Base-by-base conservation (phyloP, 768 basidiomycete genomes). In the Podaxis sp. region DNA sequence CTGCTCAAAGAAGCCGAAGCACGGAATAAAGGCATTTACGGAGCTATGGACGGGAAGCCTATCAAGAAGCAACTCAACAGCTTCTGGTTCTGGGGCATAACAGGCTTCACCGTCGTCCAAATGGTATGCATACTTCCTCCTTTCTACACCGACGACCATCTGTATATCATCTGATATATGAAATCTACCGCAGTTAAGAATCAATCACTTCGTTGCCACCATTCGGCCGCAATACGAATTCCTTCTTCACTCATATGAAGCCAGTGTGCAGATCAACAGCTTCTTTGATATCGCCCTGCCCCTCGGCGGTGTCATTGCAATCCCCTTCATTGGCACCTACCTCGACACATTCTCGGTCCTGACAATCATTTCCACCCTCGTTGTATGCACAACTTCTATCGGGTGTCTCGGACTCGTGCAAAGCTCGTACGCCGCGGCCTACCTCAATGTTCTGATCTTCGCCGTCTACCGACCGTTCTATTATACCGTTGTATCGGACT, bases 121-220 rank as follows among this genome's bases (percentile, higher is more conserved):
- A 55, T 55, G 60, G 52, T 55, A 2, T n/a, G 53, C 48, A 12
- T 37, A 20, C 54, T 37, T 15, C 15, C 13, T 28, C 24, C 44
- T 33, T 38, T 33, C 37, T 0, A 17, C 44, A 22, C 5, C 20
- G 33, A 33, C 33, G 10, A 33, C 33, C 33, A 33, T 15, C 20
- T 46, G n/a, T 20, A 15, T 46, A 20, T 20, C 44, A 46, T 46
- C 44, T 38, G 26, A 51, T 40, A 12, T 3, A 8, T 40, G 10
- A 17, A 30, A 26, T 37, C 17, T 26, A 13, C 33, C n/a, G 28
- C 26, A 60, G 58, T 15, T 40, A 20, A 60, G 58, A 40, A 60
- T 40, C n/a, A 52, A 60, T 51, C 52, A 60, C 41, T 56, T 62
- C 28, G 59, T 62, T 12, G 53, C 60, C 40, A 62, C 41, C 53